Conservation (phyloP, 257 asterid species). For the Cynanchum wilfordii region DNA sequence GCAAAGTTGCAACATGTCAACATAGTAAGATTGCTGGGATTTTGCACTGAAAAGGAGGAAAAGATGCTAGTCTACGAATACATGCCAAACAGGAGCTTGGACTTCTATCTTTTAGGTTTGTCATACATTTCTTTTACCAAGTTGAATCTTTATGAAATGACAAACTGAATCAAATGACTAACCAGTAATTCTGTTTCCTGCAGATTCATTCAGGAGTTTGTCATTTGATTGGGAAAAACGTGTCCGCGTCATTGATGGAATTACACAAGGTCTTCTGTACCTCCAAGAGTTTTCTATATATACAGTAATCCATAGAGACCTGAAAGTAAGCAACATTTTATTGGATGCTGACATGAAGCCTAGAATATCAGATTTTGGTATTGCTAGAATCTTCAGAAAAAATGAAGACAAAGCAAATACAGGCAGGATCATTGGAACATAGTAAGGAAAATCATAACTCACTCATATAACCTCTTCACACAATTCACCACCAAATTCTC, state of each 20-base stretch:
- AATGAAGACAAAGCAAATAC: constrained; percentile 9
- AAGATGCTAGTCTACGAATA: constrained; percentile 33
- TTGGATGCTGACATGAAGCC: constrained; percentile 17
- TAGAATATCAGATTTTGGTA: constrained; percentile 18
- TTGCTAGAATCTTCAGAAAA: constrained; percentile 7
- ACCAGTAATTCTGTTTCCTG: neutral
- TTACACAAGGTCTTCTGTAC: constrained; percentile 11
- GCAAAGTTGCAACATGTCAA: constrained; percentile 37
- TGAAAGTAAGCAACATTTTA: constrained; percentile 13
- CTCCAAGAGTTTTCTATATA: constrained; percentile 8
- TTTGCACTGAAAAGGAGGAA: constrained; percentile 27
- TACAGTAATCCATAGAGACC: constrained; percentile 13
- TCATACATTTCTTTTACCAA: neutral
- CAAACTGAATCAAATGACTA: neutral
- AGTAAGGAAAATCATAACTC: neutral
- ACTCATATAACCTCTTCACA: neutral
- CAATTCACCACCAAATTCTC: neutral
- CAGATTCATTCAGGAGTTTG: neutral
- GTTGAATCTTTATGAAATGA: neutral
- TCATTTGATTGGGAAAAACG: constrained; percentile 1
- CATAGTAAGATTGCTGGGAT: constrained; percentile 25
- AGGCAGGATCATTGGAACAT: neutral
- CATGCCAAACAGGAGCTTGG: constrained; percentile 34
- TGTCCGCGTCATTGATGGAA: neutral
- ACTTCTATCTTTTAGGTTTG: constrained; percentile 18